Evolutionary conservation across 2,329 filamentous ascomycete species (phyloP), one percentile per base, ranked within the genome.

Genomic region (Gaeumannomyces tritici): DNA sequence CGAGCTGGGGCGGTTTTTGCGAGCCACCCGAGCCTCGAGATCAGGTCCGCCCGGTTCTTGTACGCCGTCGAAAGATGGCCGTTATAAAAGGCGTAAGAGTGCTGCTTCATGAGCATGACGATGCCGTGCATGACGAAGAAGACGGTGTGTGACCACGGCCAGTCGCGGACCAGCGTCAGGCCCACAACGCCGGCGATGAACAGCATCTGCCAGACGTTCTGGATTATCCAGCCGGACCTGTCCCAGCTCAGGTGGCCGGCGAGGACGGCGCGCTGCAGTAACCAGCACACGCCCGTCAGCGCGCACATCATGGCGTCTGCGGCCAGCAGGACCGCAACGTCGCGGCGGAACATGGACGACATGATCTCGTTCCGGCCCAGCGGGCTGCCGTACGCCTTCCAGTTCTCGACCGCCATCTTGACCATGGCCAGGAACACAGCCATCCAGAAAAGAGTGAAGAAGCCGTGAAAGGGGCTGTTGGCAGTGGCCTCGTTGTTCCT

Each of bases 111-210:
- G 28, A 93, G 71, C 80, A 92, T 88, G 3, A 89, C 84, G 62
- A 93, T 75, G 18, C 85, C 85, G 70, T 93, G 89, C 24, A 93
- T 76, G 12, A 90, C 85, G 60, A 90, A 89, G 72, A 89, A 91
- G 24, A 91, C 87, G 1, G 88, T 90, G 69, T 91, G 89, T 18
- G 89, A 90, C 90, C 90, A 93, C 1, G 89, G 88, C 90, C 89
- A 93, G 60, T 91, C 84, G 5, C 89, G 81, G 69, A 86, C 81
- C 60, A 89, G 80, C 0, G 89, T 88, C 76, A 89, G 84, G 61
- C 81, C 83, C 6, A 92, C 76, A 4, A 88, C 81, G 11, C 78
- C 78, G 4, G 76, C 79, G 13, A 91, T 80, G 67, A 88, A 92
- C 18, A 78, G 65, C 0, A 79, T 76, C 74, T 93, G 87, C 89